phyloP scores from a whole-genome alignment of 2,329 filamentous ascomycete genomes.

The Bisporella sp. region DNA sequence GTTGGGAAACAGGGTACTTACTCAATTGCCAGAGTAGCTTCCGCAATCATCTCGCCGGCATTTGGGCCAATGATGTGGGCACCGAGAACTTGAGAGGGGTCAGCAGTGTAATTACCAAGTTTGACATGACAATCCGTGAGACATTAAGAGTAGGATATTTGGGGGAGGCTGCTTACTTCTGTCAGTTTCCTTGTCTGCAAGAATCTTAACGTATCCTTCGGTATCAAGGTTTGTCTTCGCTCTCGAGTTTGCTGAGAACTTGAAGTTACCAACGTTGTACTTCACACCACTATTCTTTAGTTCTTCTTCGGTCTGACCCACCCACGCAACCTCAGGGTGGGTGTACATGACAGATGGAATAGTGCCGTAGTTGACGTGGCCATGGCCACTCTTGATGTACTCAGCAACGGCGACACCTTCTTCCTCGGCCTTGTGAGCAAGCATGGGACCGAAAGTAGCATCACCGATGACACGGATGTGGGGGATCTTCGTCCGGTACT shows the following conservation, averaged over 20 bases:
- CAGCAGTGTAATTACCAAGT: no score
- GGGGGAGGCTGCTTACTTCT: constrained; percentile 37
- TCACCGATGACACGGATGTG: constrained; percentile 97
- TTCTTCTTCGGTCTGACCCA: constrained; percentile 95
- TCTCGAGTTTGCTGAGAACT: constrained; percentile 95
- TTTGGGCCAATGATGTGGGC: constrained; percentile 95
- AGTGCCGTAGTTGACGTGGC: constrained; percentile 97
- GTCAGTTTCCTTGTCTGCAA: constrained; percentile 94
- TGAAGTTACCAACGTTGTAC: constrained; percentile 91
- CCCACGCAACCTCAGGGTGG: constrained; percentile 96
- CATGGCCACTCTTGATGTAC: constrained; percentile 96
- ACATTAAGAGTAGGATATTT: no score
- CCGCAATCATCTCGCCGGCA: constrained; percentile 98
- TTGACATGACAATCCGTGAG: no score
- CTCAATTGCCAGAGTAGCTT: constrained; percentile 89
- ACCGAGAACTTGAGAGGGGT: constrained; percentile 52
- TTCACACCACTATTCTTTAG: constrained; percentile 84
- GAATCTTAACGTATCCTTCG: constrained; percentile 94
- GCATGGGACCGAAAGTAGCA: constrained; percentile 95
- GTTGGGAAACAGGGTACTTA: no score
- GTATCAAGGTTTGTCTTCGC: constrained; percentile 98
- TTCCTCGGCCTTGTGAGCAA: constrained; percentile 98
- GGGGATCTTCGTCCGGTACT: constrained; percentile 95
- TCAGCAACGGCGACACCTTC: constrained; percentile 92
- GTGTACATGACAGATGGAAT: constrained; percentile 99